phyloP scores from a whole-genome alignment of 2,329 filamentous ascomycete genomes.

The Beauveria australis region DNA sequence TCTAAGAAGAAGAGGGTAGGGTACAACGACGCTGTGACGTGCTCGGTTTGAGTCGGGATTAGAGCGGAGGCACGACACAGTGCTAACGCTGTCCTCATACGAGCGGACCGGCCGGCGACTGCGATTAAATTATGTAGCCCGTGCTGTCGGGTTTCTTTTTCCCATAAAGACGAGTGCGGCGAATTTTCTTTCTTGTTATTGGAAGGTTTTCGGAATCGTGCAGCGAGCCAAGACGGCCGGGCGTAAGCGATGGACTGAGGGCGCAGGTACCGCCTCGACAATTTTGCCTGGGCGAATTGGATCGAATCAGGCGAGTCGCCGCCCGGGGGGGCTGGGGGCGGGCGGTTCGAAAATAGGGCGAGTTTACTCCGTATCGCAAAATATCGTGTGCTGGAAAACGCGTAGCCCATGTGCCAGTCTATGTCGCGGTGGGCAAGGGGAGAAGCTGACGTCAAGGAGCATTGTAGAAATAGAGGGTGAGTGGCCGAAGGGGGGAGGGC shows the following conservation, averaged over 20 bases:
- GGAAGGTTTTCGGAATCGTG: background rate
- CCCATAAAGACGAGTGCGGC: background rate
- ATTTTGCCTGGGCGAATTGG: background rate
- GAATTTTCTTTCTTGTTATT: background rate
- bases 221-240: background rate
- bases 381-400: background rate
- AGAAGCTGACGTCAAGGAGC: slow-evolving; percentile 1
- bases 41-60: slow-evolving; percentile 6
- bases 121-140: background rate
- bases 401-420: background rate
- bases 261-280: background rate
- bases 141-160: background rate
- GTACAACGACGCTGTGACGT: background rate
- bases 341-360: background rate
- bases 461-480: background rate
- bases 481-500: background rate
- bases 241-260: background rate
- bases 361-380: background rate
- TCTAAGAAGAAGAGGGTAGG: background rate
- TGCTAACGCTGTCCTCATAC: background rate
- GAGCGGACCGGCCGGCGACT: background rate
- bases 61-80: background rate
- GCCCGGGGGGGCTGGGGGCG: background rate
- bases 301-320: background rate
- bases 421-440: background rate